phyloP scores from a whole-genome alignment of 2,329 filamentous ascomycete genomes.

The Pezizomycotina sp. region DNA sequence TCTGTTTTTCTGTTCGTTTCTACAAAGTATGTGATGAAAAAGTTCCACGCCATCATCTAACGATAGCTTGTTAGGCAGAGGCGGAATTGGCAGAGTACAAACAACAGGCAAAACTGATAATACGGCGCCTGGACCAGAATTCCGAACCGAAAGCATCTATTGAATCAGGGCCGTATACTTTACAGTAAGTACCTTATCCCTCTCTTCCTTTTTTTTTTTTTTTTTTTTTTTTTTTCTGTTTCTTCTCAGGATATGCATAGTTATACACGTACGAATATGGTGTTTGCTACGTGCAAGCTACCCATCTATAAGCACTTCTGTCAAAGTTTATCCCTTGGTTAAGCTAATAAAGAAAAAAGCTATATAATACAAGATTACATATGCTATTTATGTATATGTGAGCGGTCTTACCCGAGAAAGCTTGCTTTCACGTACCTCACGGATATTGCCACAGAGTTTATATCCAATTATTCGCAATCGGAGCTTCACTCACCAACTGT shows the following conservation, averaged over 20 bases:
- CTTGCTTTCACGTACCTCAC: conserved; percentile 96
- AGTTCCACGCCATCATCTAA: conserved; percentile 12
- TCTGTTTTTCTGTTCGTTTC: neutral
- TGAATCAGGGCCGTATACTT: conserved; percentile 63
- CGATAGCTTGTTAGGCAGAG: conserved; percentile 39
- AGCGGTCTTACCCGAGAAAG: conserved; percentile 88
- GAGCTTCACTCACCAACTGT: conserved; percentile 60
- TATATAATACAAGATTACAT: conserved; percentile 72
- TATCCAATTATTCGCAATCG: conserved; percentile 56
- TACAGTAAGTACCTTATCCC: conserved; percentile 50
- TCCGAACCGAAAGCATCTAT: conserved; percentile 83
- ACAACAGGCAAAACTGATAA: conserved; percentile 72
- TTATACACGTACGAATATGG: too few species aligned
- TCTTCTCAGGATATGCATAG: too few species aligned
- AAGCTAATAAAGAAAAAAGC: conserved; percentile 34
- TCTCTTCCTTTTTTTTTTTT: too few species aligned
- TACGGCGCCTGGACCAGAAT: conserved; percentile 74
- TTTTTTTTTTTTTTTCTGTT: too few species aligned
- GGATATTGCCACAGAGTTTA: conserved; percentile 82
- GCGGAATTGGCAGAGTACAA: conserved; percentile 73
- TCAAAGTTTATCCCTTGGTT: conserved; percentile 1
- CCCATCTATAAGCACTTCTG: neutral
- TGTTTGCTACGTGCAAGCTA: too few species aligned
- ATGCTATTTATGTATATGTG: conserved; percentile 86
- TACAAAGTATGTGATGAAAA: conserved; percentile 1